Conservation (phyloP, 2,329 filamentous ascomycete species). For the Dendrostoma leiphaemia region DNA sequence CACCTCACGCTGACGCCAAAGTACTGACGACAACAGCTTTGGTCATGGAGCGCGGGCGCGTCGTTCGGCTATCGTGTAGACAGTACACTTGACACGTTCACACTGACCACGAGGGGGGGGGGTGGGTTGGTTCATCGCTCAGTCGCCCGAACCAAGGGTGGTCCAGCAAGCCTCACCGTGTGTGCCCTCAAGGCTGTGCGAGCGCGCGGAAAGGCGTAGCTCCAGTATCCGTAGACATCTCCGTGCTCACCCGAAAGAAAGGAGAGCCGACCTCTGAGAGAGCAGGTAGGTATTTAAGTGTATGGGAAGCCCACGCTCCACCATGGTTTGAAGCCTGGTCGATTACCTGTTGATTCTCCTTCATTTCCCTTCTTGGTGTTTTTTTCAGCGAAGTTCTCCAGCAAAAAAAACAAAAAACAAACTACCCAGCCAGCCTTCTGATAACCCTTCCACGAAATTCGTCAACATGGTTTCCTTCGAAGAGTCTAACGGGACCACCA, state of each 20-base stretch:
- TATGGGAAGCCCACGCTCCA: conserved; percentile 14
- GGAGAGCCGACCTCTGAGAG: background rate
- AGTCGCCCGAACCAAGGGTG: background rate
- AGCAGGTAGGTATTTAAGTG: conserved; percentile 15
- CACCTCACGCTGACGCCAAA: background rate
- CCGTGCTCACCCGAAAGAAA: conserved; percentile 1
- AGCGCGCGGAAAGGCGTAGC: background rate
- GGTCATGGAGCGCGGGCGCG: background rate
- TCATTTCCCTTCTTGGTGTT: conserved; percentile 4
- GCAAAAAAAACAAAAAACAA: background rate
- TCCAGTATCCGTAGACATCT: background rate
- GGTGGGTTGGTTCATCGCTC: no score
- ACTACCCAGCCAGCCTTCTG: background rate
- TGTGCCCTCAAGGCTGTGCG: background rate
- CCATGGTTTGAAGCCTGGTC: background rate
- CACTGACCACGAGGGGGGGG: no score
- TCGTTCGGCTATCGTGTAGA: background rate
- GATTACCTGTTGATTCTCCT: conserved; percentile 2
- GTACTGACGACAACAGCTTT: conserved; percentile 14
- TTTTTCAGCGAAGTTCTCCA: no score
- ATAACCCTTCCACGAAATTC: background rate
- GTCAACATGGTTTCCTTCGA: conserved; percentile 15
- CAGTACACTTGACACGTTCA: conserved; percentile 8
- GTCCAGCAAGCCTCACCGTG: background rate
- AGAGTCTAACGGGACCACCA: background rate